Percentiles rank a stretch among this genome's conserved stretches.
These are phyloP conservation scores for Myxozyma neotropica DNA, from an alignment of 805 yeast genomes.

Conservation along the genomic window DNA sequence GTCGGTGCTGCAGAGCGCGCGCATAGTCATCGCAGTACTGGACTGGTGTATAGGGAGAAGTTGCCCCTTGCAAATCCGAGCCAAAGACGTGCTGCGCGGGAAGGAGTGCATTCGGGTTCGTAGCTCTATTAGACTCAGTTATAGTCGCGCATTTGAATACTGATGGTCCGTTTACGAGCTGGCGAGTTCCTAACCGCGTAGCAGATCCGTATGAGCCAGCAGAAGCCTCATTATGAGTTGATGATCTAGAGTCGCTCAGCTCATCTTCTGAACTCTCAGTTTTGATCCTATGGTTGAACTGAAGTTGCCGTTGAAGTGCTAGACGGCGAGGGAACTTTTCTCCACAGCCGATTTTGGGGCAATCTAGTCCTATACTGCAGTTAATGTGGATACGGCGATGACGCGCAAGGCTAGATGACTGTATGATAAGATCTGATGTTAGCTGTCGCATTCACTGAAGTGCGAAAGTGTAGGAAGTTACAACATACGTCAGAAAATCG, in stretches of 20 bases:
- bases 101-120: neutral
- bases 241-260: neutral
- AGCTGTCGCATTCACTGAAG: too few species aligned
- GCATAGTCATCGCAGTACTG: constrained; percentile 3
- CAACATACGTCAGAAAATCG: constrained; percentile 59
- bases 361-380: constrained; percentile 21
- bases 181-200: too few species aligned
- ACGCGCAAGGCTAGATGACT: constrained; percentile 61
- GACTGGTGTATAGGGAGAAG: neutral
- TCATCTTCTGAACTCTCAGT: neutral
- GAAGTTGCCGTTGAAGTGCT: constrained; percentile 3
- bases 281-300: neutral
- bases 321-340: constrained; percentile 7
- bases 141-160: too few species aligned
- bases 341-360: constrained; percentile 9
- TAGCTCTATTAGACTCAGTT: too few species aligned
- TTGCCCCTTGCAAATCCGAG: neutral
- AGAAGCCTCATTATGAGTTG: neutral
- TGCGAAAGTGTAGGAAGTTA: neutral
- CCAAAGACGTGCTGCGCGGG: constrained; percentile 1
- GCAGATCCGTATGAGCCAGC: too few species aligned
- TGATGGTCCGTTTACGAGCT: neutral
- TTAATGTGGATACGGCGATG: constrained; percentile 66
- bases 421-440: too few species aligned
- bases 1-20: neutral